Base-by-base conservation (phyloP, 768 basidiomycete species). In the Lentinula sp. region DNA sequence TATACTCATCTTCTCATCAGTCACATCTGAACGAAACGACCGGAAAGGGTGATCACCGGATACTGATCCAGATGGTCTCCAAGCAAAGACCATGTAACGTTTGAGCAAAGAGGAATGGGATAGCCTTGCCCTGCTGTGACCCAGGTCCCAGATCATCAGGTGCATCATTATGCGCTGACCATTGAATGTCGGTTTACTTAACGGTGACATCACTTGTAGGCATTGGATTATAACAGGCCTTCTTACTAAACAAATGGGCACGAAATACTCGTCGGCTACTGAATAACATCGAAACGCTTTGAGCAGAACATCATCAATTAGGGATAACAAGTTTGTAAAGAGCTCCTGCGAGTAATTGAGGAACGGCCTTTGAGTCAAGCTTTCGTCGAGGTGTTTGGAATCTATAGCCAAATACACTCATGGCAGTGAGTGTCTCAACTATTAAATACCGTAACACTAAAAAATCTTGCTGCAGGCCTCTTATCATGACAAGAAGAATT, bases 371-470 rank as follows among this genome's bases (percentile, higher is more conserved):
- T 56, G 71, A 75, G 32, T 48, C 59, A 2, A 73, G 74, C 4
- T 80, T 80, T 63, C 65, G 81, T 9, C 73, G 78, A 31, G 79
- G 76, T 4, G 72, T 79, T n/a, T 75, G 70, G 46, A 63, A 65
- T 32, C 56, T 80, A 21, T 71, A 71, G 23, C 61, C 80, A 8
- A 62, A 73, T 13, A 58, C 70, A 1, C 70, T 74, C 35, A 70
- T 76, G 69, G 63, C 66, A 59, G 79, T 78, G 50, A 59, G 68
- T 13, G 5, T 37, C 43, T 13, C 11, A 16, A 56, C 31, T 23
- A 10, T 21, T 61, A 2, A 4, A 34, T 31, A 7, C 3, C 11
- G 18, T 16, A 34, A 5, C 7, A 15, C 9, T 10, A 10, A 28
- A 43, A 1, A 7, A 45, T 34, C 13, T 46, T 2, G 15, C 10